phyloP scores from a whole-genome alignment of 2,329 filamentous ascomycete species.

The Aotearoamyces nothofagi region DNA sequence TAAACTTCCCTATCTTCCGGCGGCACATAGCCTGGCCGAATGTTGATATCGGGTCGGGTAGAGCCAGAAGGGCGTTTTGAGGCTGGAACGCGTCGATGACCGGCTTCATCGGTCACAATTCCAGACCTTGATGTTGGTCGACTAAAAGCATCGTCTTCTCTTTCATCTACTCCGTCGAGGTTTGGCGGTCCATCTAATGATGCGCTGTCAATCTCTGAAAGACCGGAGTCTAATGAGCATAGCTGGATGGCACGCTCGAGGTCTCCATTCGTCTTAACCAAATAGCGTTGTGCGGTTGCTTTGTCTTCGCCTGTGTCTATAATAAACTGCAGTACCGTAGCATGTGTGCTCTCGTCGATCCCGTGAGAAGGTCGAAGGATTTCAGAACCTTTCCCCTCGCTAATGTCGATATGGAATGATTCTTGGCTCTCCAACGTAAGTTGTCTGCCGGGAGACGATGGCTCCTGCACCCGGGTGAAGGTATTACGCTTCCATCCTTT shows the following conservation, averaged over 20 bases:
- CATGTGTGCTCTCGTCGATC: not conserved
- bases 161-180: too few relatives aligned
- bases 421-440: not conserved
- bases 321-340: not conserved
- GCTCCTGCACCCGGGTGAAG: not conserved
- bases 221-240: not conserved
- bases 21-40: slow-evolving; percentile 78
- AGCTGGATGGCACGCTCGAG: not conserved
- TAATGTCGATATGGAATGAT: not conserved
- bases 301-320: not conserved
- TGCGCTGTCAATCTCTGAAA: not conserved
- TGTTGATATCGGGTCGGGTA: slow-evolving; percentile 74
- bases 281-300: not conserved
- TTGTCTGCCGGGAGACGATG: not conserved
- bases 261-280: slow-evolving; percentile 1
- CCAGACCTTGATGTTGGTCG: not conserved
- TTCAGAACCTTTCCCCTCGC: not conserved
- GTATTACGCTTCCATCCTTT: not conserved
- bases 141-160: not conserved
- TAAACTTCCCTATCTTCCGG: slow-evolving; percentile 89
- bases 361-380: not conserved
- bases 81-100: slow-evolving; percentile 59
- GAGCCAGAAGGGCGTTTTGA: slow-evolving; percentile 73
- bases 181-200: not conserved
- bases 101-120: not conserved